These are phyloP conservation scores for Xylaria castorea DNA, from an alignment of 495 filamentous ascomycete species.

Conservation along the genomic window DNA sequence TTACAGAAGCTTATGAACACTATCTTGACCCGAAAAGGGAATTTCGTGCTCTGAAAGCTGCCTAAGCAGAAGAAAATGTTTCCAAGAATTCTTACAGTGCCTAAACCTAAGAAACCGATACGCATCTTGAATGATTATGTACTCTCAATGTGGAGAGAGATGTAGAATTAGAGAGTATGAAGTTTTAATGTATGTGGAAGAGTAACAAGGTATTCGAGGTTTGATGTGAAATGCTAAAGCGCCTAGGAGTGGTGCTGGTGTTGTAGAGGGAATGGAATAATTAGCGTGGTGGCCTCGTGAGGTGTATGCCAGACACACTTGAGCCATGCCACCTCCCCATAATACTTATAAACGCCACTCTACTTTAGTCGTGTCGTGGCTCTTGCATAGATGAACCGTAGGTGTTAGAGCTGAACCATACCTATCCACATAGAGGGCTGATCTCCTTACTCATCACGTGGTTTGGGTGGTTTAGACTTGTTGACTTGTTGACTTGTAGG, in stretches of 20 bases:
- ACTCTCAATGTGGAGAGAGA: neutral
- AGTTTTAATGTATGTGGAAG: neutral
- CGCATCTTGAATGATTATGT: slow-evolving; percentile 6
- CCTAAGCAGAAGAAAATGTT: too few relatives aligned
- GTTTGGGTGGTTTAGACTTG: slow-evolving; percentile 1
- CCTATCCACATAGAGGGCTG: neutral
- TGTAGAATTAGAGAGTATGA: neutral
- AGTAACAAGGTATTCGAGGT: neutral
- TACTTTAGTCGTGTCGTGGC: neutral
- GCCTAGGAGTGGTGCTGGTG: neutral
- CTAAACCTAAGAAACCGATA: slow-evolving; percentile 27
- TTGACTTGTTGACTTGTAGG: neutral
- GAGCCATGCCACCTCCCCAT: neutral
- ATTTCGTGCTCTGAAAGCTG: too few relatives aligned
- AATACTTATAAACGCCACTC: neutral
- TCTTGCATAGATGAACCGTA: neutral
- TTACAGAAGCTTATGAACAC: too few relatives aligned
- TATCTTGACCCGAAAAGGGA: too few relatives aligned
- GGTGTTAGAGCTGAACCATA: neutral
- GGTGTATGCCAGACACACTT: neutral
- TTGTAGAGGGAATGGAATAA: neutral
- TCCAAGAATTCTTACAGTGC: neutral
- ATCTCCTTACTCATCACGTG: neutral
- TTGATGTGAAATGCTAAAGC: neutral
- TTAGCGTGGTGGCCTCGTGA: neutral